phyloP scores from a whole-genome alignment of 176 grass and related monocot genomes.

The Canna indica region DNA sequence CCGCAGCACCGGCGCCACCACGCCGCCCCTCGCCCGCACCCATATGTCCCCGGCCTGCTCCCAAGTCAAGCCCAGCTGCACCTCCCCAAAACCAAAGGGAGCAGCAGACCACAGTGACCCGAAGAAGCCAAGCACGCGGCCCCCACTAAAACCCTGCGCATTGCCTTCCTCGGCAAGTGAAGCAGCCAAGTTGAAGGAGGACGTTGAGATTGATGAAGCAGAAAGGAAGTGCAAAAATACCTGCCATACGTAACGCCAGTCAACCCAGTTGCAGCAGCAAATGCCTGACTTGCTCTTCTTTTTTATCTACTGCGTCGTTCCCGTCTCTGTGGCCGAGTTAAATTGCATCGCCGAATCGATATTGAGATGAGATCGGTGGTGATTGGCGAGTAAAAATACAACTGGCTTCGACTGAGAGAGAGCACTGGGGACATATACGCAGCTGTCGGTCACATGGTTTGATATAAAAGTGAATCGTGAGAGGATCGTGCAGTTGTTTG shows the following conservation, averaged over 20 bases:
- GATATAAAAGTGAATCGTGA: background rate
- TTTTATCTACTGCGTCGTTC: background rate
- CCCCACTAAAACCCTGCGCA: too few relatives aligned
- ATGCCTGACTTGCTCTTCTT: background rate
- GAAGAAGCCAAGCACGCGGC: background rate
- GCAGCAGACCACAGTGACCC: background rate
- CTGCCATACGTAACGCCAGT: background rate
- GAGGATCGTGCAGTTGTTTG: background rate
- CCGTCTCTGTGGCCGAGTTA: background rate
- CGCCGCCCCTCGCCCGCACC: background rate
- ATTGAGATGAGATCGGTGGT: background rate
- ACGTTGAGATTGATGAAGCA: background rate
- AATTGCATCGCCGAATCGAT: background rate
- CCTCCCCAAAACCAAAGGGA: background rate
- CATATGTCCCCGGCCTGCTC: background rate
- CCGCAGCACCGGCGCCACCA: constrained; percentile 2
- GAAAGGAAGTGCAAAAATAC: background rate
- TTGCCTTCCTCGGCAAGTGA: background rate
- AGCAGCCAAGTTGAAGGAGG: background rate
- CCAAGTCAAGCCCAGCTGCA: background rate
- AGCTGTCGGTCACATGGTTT: background rate
- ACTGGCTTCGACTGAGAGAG: background rate
- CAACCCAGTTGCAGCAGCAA: background rate
- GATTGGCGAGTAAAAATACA: background rate
- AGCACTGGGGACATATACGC: background rate